Conservation (phyloP, 306 rosid genomes). For the Cucurbita ficifolia region DNA sequence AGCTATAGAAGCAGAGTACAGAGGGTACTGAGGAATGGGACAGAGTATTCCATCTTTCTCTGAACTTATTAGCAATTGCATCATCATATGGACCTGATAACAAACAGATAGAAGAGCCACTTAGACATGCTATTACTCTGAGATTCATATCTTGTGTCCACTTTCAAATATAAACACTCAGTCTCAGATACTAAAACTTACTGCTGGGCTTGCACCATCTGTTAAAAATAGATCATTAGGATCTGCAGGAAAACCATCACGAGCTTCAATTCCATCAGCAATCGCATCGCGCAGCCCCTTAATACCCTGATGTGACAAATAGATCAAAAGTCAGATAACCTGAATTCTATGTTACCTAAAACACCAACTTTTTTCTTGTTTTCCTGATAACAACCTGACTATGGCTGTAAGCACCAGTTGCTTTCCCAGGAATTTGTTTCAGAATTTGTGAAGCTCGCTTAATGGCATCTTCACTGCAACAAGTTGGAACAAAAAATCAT, state of each 20-base stretch:
- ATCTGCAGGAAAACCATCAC: slow-evolving; percentile 73
- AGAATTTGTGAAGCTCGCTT: slow-evolving; percentile 62
- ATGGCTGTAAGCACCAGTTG: slow-evolving; percentile 93
- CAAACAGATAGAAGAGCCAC: neutral
- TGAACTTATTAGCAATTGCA: slow-evolving; percentile 47
- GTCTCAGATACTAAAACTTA: slow-evolving; percentile 11
- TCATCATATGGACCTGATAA: slow-evolving; percentile 53
- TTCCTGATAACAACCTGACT: slow-evolving; percentile 51
- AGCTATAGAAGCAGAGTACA: slow-evolving; percentile 63
- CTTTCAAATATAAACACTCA: neutral
- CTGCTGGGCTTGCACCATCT: slow-evolving; percentile 96
- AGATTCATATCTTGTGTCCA: neutral
- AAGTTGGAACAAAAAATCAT: neutral
- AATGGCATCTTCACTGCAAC: slow-evolving; percentile 57
- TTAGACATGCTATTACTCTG: neutral
- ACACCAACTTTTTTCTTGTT: neutral
- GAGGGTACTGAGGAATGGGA: slow-evolving; percentile 65
- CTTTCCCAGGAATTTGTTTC: slow-evolving; percentile 83
- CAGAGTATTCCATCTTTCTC: slow-evolving; percentile 55
- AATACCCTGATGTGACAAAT: slow-evolving; percentile 43
- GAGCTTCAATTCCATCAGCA: slow-evolving; percentile 71
- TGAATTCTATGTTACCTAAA: neutral
- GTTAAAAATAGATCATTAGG: slow-evolving; percentile 75
- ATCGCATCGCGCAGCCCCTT: slow-evolving; percentile 77
- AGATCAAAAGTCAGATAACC: neutral